A percentile compares a stretch with the other conserved stretches of the same genome.
Evolutionary conservation across 1,284 basidiomycete genomes (phyloP).

Genomic region (Ceratobasidium sp.): DNA sequence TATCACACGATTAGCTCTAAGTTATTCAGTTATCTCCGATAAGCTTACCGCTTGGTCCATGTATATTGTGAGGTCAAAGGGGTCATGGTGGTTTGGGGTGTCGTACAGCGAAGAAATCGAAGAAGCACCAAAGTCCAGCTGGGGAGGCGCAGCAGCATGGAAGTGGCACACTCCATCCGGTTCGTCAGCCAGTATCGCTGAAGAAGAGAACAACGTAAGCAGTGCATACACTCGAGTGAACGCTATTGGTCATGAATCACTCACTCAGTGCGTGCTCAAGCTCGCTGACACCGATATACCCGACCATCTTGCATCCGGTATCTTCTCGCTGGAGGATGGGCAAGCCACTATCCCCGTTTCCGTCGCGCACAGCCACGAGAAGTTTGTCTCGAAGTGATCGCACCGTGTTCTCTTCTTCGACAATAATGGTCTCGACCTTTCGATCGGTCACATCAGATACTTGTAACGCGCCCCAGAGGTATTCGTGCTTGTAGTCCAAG

Average conservation of each 20-base stretch:
- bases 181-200: conserved; percentile 82
- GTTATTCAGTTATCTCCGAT: conserved; percentile 47
- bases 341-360: conserved; percentile 88
- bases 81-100: conserved; percentile 63
- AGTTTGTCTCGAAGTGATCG: conserved; percentile 77
- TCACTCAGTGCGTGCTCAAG: conserved; percentile 92
- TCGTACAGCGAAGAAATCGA: conserved; percentile 73
- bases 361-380: conserved; percentile 67
- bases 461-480: conserved; percentile 83
- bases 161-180: conserved; percentile 77
- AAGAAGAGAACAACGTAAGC: conserved; percentile 31
- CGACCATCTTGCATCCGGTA: conserved; percentile 78
- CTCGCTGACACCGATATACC: conserved; percentile 92
- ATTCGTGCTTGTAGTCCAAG: conserved; percentile 89
- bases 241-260: conserved; percentile 53
- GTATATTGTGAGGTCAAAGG: conserved; percentile 88
- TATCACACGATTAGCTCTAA: conserved; percentile 47
- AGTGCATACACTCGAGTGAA: neutral
- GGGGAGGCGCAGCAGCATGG: conserved; percentile 60
- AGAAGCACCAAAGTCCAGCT: conserved; percentile 62
- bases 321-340: conserved; percentile 75
- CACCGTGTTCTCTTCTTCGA: conserved; percentile 79
- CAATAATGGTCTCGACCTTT: conserved; percentile 73
- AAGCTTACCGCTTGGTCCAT: conserved; percentile 81
- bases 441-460: conserved; percentile 79